Percentiles rank a stretch among this genome's conserved stretches.
These are phyloP conservation scores for Termitomyces sp. DNA, from an alignment of 768 basidiomycete species.

Conservation along the genomic window DNA sequence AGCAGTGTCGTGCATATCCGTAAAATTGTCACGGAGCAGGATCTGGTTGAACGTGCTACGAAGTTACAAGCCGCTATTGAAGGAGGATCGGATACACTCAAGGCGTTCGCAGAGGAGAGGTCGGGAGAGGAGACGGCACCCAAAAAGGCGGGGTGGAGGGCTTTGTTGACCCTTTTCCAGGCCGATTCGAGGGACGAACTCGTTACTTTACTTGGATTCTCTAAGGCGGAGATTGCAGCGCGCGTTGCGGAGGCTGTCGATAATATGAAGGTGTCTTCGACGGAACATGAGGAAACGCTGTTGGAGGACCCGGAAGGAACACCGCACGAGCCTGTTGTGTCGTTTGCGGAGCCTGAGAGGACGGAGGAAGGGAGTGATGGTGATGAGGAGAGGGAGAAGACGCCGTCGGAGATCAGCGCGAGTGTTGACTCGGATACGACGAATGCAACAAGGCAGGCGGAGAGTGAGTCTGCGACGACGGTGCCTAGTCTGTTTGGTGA, in stretches of 20 bases:
- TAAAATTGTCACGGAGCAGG: slow-evolving; percentile 70
- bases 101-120: slow-evolving; percentile 65
- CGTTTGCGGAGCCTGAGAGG: slow-evolving; percentile 75
- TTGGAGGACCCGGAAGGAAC: slow-evolving; percentile 39
- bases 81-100: slow-evolving; percentile 40
- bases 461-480: slow-evolving; percentile 79
- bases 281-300: slow-evolving; percentile 24
- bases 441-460: slow-evolving; percentile 47
- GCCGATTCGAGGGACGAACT: slow-evolving; percentile 88
- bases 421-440: slow-evolving; percentile 61
- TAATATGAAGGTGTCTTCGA: slow-evolving; percentile 51
- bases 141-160: slow-evolving; percentile 72
- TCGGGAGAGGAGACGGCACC: slow-evolving; percentile 25
- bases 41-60: slow-evolving; percentile 69
- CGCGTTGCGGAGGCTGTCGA: slow-evolving; percentile 82
- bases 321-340: slow-evolving; percentile 72
- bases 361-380: slow-evolving; percentile 30
- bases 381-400: slow-evolving; percentile 38
- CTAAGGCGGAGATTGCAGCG: slow-evolving; percentile 75
- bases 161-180: slow-evolving; percentile 82
- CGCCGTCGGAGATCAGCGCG: slow-evolving; percentile 71
- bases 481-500: slow-evolving; percentile 88
- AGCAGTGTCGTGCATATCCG: slow-evolving; percentile 78
- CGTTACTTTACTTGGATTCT: slow-evolving; percentile 87
- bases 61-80: slow-evolving; percentile 61